phyloP scores from a whole-genome alignment of 257 asterid species.

The Solanum paucissectum region DNA sequence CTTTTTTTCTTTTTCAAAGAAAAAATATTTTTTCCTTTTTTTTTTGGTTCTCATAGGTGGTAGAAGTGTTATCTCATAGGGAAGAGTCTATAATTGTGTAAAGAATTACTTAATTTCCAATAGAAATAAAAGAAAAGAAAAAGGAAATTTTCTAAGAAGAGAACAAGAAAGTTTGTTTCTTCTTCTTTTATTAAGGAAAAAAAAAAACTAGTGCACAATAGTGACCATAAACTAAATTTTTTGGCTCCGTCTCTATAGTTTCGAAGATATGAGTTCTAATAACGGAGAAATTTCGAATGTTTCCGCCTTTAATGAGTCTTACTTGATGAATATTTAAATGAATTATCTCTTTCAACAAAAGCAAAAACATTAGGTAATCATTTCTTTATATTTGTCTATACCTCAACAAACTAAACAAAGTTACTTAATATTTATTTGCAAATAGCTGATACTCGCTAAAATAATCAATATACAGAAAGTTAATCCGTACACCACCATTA shows the following conservation, averaged over 20 bases:
- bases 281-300: accelerated
- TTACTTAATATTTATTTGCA: neutral
- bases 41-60: neutral
- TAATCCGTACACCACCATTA: neutral
- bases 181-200: neutral
- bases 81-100: neutral
- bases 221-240: accelerated
- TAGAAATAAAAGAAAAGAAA: neutral
- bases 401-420: neutral
- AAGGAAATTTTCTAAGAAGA: neutral
- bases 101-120: neutral
- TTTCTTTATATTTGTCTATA: neutral
- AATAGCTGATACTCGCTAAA: neutral
- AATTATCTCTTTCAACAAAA: neutral
- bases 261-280: neutral
- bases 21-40: neutral
- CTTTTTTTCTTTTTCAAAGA: no score
- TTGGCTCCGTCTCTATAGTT: accelerated
- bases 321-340: neutral
- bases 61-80: neutral
- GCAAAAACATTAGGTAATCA: neutral
- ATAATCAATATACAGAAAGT: neutral
- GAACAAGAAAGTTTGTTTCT: neutral
- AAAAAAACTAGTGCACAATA: neutral
- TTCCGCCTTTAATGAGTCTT: neutral